Percentiles rank a stretch among this genome's conserved stretches.
These are phyloP conservation scores for Clavispora santaluciae DNA, from an alignment of 805 yeast genomes.

Conservation along the genomic window DNA sequence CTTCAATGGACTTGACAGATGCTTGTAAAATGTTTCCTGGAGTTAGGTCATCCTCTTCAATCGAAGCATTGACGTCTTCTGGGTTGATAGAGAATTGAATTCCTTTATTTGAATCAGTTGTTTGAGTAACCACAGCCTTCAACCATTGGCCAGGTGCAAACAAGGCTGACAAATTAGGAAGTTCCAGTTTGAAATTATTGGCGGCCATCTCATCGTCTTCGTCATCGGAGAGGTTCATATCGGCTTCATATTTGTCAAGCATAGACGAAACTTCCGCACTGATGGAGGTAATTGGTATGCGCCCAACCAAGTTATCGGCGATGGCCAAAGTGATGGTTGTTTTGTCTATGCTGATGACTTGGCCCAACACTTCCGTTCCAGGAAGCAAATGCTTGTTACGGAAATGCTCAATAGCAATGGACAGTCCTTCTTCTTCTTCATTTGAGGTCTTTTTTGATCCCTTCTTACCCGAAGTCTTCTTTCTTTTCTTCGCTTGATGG, in stretches of 20 bases:
- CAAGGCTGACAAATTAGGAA: constrained; percentile 51
- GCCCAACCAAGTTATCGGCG: constrained; percentile 79
- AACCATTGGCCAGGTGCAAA: constrained; percentile 82
- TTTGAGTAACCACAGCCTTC: constrained; percentile 69
- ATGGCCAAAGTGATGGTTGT: constrained; percentile 65
- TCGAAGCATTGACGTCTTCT: constrained; percentile 53
- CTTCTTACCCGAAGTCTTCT: constrained; percentile 20
- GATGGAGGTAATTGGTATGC: constrained; percentile 66
- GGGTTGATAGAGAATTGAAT: constrained; percentile 76
- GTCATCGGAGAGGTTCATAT: constrained; percentile 31
- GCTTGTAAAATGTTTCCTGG: constrained; percentile 69
- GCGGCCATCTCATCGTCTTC: constrained; percentile 30
- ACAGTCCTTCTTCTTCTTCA: constrained; percentile 26
- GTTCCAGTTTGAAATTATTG: constrained; percentile 27
- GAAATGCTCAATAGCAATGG: constrained; percentile 57
- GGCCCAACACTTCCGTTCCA: constrained; percentile 77
- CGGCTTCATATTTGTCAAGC: constrained; percentile 52
- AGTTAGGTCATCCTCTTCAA: constrained; percentile 61
- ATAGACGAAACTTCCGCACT: constrained; percentile 56
- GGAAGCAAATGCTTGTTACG: constrained; percentile 58
- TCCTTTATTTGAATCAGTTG: constrained; percentile 50
- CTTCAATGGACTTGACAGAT: constrained; percentile 76
- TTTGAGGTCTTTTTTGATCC: constrained; percentile 12
- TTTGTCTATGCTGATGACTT: constrained; percentile 54
- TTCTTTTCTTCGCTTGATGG: constrained; percentile 21